Conservation (phyloP, 2,329 filamentous ascomycete species). For the Tolypocladium ophioglossoides region DNA sequence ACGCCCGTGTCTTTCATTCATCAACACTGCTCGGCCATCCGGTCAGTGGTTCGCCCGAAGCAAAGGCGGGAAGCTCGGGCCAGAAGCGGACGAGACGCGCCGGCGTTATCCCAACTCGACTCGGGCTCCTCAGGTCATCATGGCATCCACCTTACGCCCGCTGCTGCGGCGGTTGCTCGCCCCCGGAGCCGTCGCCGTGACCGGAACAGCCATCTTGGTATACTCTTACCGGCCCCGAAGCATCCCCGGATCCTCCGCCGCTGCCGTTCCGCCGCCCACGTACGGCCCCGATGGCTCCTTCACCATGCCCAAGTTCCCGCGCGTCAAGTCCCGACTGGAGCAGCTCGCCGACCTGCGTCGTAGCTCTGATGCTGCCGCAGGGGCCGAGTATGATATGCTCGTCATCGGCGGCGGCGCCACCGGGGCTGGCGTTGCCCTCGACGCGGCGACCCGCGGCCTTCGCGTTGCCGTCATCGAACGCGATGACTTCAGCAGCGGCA, state of each 20-base stretch:
- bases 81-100: background rate
- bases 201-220: slow-evolving; percentile 31
- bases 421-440: slow-evolving; percentile 59
- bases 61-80: background rate
- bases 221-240: slow-evolving; percentile 58
- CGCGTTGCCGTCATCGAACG: slow-evolving; percentile 63
- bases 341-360: slow-evolving; percentile 51
- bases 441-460: slow-evolving; percentile 60
- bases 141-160: slow-evolving; percentile 1
- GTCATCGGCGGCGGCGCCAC: slow-evolving; percentile 64
- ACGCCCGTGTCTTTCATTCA: background rate
- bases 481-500: slow-evolving; percentile 64
- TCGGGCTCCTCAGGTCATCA: background rate
- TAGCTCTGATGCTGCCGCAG: slow-evolving; percentile 15
- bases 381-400: slow-evolving; percentile 54
- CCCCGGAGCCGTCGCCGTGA: slow-evolving; percentile 29
- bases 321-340: slow-evolving; percentile 48
- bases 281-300: slow-evolving; percentile 60
- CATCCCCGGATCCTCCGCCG: slow-evolving; percentile 58
- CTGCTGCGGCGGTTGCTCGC: slow-evolving; percentile 32
- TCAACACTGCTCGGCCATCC: background rate
- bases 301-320: slow-evolving; percentile 55
- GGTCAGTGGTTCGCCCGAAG: background rate
- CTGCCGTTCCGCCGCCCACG: slow-evolving; percentile 59
- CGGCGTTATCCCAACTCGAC: background rate